Base-by-base conservation (phyloP, 2,329 filamentous ascomycete genomes). In the Fusarium phyllophilum region DNA sequence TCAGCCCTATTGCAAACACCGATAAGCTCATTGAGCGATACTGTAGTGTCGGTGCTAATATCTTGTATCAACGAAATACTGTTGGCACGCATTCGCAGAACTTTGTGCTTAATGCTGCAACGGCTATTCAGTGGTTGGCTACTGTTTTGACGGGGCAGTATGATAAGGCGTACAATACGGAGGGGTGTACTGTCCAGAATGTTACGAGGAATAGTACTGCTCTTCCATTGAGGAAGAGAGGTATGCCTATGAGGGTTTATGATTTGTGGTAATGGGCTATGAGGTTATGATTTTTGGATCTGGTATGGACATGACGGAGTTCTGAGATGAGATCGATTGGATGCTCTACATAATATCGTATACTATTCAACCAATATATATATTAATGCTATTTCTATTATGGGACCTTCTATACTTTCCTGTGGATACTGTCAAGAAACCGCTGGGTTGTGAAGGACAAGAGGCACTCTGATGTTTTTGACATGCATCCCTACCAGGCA, bases 11-110 rank as follows among this genome's bases (percentile, higher is more conserved):
- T 4, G 12, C 12, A 0, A 68, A 78, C 26, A 77, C 76, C 0
- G 76, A 78, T 14, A 69, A 41, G 1, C 39, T 78, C 13, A 42
- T 78, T 12, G 46, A 77, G 14, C 45, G 62, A 29, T 78, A 74
- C 36, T 78, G 76, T 8, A 22, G 22, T 1, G 55, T 76, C 0
- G 76, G 76, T 3, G 76, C 73, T 0, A 77, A 77, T 15, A 77
- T 78, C 9, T 6, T 78, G 6, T 78, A 78, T 15, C 55, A 78
- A n/a, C 52, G 76, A 11, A 78, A 78, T 13, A 44, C 69, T 6
- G 63, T 74, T 4, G 76, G 75, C 2, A 56, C 55, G 1, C 76
- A 78, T 33, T 26, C 63, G 0, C 33, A 73, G 15, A 76, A 78
- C 33, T 66, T 59, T 2, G n/a, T 20, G 1, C 46, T 66, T 6